Evolutionary conservation across 805 yeast species (phyloP).

Genomic region (Candida dajiaensis): DNA sequence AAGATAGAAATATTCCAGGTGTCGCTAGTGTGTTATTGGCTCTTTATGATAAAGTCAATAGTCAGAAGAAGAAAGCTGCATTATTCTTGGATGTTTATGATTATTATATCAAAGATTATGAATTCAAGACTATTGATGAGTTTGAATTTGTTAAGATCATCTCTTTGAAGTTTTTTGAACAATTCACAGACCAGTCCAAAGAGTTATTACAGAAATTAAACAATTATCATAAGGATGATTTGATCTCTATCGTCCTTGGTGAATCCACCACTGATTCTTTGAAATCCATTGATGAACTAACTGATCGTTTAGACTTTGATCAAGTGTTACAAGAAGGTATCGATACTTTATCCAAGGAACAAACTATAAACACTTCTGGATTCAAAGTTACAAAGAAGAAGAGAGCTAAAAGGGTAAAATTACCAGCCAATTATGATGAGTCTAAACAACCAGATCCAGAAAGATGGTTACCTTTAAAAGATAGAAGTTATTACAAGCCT

Average conservation of each 20-base stretch:
- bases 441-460: slow-evolving; percentile 50
- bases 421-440: slow-evolving; percentile 37
- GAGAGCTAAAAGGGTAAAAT: slow-evolving; percentile 27
- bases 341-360: slow-evolving; percentile 10
- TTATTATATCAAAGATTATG: slow-evolving; percentile 10
- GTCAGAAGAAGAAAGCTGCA: slow-evolving; percentile 27
- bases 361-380: slow-evolving; percentile 4
- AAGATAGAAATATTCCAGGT: slow-evolving; percentile 33
- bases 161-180: slow-evolving; percentile 30
- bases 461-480: slow-evolving; percentile 89
- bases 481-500: slow-evolving; percentile 78
- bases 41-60: slow-evolving; percentile 41
- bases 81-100: slow-evolving; percentile 29
- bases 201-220: slow-evolving; percentile 23
- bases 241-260: slow-evolving; percentile 26
- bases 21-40: slow-evolving; percentile 44
- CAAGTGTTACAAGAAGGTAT: slow-evolving; percentile 22
- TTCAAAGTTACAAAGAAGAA: slow-evolving; percentile 25
- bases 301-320: slow-evolving; percentile 27
- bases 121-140: slow-evolving; percentile 13
- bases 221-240: slow-evolving; percentile 18
- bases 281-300: slow-evolving; percentile 24
- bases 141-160: slow-evolving; percentile 27
- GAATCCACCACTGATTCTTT: slow-evolving; percentile 16
- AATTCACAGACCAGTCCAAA: slow-evolving; percentile 5